These are phyloP conservation scores for Sphaerostilbella broomeana DNA, from an alignment of 2,329 filamentous ascomycete species.

Conservation along the genomic window DNA sequence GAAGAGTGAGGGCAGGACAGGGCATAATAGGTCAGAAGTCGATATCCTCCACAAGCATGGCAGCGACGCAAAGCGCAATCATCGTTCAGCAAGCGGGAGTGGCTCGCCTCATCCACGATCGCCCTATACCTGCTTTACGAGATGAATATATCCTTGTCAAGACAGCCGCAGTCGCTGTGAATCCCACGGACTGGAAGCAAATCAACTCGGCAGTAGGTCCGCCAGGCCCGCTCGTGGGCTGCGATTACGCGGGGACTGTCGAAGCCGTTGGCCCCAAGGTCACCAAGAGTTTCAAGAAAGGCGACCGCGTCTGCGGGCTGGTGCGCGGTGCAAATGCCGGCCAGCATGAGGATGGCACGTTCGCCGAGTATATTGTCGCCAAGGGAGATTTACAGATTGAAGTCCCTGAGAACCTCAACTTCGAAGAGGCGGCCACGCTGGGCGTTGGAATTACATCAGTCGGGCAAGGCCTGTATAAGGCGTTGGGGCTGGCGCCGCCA, in stretches of 20 bases:
- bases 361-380: slow-evolving; percentile 32
- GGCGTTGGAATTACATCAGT: slow-evolving; percentile 37
- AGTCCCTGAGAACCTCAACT: slow-evolving; percentile 38
- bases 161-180: slow-evolving; percentile 28
- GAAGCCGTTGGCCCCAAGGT: slow-evolving; percentile 39
- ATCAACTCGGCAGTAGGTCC: slow-evolving; percentile 16
- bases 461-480: slow-evolving; percentile 36
- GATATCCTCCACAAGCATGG: no score
- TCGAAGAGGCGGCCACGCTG: slow-evolving; percentile 40
- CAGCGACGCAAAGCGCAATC: no score
- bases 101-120: no score
- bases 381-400: slow-evolving; percentile 36
- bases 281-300: slow-evolving; percentile 36
- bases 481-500: slow-evolving; percentile 41
- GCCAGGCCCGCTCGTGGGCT: slow-evolving; percentile 28
- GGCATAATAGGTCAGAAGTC: no score
- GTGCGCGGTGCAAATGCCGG: slow-evolving; percentile 26
- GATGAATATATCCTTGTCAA: slow-evolving; percentile 26
- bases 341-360: slow-evolving; percentile 37
- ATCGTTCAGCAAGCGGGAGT: no score
- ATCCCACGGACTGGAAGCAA: slow-evolving; percentile 31
- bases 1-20: no score
- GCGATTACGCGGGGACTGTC: slow-evolving; percentile 42
- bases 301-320: slow-evolving; percentile 41
- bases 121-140: slow-evolving; percentile 3